Percentiles rank a stretch among this genome's conserved stretches.
Evolutionary conservation across 495 filamentous ascomycete species (phyloP).

Genomic region (Penicillium bialowiezense): DNA sequence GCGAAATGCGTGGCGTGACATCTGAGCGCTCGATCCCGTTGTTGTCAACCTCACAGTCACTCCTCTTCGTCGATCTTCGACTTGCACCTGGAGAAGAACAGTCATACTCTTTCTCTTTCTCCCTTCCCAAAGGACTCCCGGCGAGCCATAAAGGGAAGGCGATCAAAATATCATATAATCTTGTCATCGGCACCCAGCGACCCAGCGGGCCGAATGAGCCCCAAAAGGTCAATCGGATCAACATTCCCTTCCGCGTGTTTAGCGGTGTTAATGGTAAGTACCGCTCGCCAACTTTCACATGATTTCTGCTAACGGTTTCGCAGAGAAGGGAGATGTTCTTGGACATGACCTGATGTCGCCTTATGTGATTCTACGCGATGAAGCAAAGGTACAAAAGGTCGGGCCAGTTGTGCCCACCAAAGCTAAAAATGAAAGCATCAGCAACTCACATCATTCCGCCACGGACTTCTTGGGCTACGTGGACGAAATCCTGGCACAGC

Average conservation of each 20-base stretch:
- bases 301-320: conserved; percentile 17
- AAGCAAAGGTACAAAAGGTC: conserved; percentile 55
- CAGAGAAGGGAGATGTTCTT: conserved; percentile 63
- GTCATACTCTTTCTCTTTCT: conserved; percentile 81
- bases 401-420: conserved; percentile 16
- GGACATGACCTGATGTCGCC: conserved; percentile 91
- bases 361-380: conserved; percentile 84
- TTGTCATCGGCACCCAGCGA: conserved; percentile 89
- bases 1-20: conserved; percentile 85
- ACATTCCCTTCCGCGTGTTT: conserved; percentile 91
- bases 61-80: conserved; percentile 90
- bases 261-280: conserved; percentile 75
- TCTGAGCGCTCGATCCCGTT: conserved; percentile 80
- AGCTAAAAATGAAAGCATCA: conserved; percentile 40
- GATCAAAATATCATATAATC: conserved; percentile 88
- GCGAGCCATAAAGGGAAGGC: conserved; percentile 89
- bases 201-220: conserved; percentile 72
- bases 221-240: conserved; percentile 82
- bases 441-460: conserved; percentile 39
- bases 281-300: background rate
- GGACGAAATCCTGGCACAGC: conserved; percentile 68
- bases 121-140: conserved; percentile 79
- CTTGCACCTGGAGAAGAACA: conserved; percentile 86
- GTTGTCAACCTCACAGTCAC: conserved; percentile 92
- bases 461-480: conserved; percentile 74